Evolutionary conservation across 768 basidiomycete genomes (phyloP).

Genomic region (Kwoniella bestiolae): DNA sequence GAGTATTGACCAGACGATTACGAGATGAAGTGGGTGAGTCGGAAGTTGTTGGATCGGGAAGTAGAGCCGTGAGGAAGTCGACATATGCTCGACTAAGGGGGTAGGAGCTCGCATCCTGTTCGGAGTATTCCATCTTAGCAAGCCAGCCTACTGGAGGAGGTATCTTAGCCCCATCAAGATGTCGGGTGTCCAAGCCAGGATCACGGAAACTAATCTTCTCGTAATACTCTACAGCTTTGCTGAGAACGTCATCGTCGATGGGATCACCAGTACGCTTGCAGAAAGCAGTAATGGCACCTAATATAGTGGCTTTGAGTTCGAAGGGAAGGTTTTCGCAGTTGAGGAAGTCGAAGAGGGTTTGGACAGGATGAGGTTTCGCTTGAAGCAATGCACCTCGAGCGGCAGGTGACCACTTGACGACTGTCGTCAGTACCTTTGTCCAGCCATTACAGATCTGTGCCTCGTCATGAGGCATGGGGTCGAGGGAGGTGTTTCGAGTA

Average conservation of each 20-base stretch:
- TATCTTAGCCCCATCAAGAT: slow-evolving; percentile 29
- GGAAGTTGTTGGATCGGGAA: slow-evolving; percentile 54
- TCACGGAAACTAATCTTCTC: slow-evolving; percentile 46
- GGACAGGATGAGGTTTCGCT: slow-evolving; percentile 41
- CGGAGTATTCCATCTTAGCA: slow-evolving; percentile 84
- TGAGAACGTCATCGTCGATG: slow-evolving; percentile 39
- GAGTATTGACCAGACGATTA: slow-evolving; percentile 68
- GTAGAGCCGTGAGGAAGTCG: slow-evolving; percentile 74
- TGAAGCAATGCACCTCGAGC: slow-evolving; percentile 42
- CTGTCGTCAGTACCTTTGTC: slow-evolving; percentile 41
- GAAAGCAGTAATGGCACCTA: slow-evolving; percentile 47
- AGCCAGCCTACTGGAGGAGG: slow-evolving; percentile 58
- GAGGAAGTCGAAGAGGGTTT: slow-evolving; percentile 46
- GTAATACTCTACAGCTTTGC: slow-evolving; percentile 39
- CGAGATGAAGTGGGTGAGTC: slow-evolving; percentile 55
- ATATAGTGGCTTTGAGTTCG: slow-evolving; percentile 39
- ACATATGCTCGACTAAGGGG: slow-evolving; percentile 89
- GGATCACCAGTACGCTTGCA: slow-evolving; percentile 39
- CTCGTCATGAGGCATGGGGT: slow-evolving; percentile 43
- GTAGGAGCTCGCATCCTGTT: slow-evolving; percentile 75
- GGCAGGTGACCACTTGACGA: slow-evolving; percentile 42
- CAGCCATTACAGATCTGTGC: slow-evolving; percentile 41
- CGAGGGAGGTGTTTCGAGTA: slow-evolving; percentile 28
- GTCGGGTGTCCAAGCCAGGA: slow-evolving; percentile 30
- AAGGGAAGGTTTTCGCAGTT: slow-evolving; percentile 46